Evolutionary conservation across 495 filamentous ascomycete species (phyloP), one percentile per base, ranked within the genome.

Genomic region (Annulohypoxylon moriforme): DNA sequence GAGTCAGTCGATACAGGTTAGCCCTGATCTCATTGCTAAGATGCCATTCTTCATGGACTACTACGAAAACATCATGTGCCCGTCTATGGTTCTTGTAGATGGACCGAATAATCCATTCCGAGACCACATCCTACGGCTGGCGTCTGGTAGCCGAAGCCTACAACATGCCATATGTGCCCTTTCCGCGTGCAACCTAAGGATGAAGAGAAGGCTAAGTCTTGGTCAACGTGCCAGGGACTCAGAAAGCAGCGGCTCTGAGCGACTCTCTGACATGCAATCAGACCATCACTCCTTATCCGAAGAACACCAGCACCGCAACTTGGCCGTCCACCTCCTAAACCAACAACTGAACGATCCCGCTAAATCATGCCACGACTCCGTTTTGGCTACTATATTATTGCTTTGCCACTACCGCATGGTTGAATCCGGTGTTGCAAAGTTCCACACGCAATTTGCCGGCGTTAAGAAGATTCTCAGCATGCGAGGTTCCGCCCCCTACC

Each of bases 111-210:
- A 98, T 75, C 95, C 95, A 1, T 98, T 94, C 76, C 86, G 95
- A 60, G 90, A 90, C 57, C 91, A 96, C 68, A 89, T 98, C 46
- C 85, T 97, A 34, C 90, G 88, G 20, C 85, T 98, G 40, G 93
- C 93, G 16, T 85, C 90, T 52, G 83, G 87, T 29, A 97, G 92
- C 78, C 88, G 90, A 73, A 94, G 93, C 69, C 80, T 98, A 20
- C 93, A 95, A 75, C 93, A 97, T 78, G 94, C 95, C 14, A 93
- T 98, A 75, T 96, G 94, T 68, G 94, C 95, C 5, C 84, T 98
- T 14, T 87, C 94, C 1, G 90, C 92, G 2, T 97, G 94, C 79
- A 97, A 98, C 75, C 81, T 97, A 46, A 80, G 86, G 64, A 87
- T 87, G 85, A 87, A 87, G 80, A 73, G 85, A 65, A 84, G 79